Base-by-base conservation (phyloP, 768 basidiomycete species). In the Calocera viscosa region DNA sequence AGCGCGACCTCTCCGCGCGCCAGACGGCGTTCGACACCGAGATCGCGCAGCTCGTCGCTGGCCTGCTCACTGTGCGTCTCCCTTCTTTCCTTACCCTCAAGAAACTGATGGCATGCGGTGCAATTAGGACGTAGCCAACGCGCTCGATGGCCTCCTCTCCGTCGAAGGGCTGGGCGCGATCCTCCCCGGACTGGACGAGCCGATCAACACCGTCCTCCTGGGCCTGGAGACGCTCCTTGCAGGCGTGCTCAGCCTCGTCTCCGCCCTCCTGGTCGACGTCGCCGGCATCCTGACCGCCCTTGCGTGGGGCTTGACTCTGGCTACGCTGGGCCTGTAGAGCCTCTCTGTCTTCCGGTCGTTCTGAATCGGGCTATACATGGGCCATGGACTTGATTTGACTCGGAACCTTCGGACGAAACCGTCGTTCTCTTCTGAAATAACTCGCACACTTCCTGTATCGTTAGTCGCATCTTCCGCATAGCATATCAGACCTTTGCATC, bases 191-290 rank as follows among this genome's bases (percentile, higher is more conserved):
- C 64, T 76, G 66, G 74, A 76, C 70, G 47, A 69, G 5, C 60
- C 74, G 10, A 68, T 76, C 43, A 68, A 71, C 69, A 69, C 74
- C 49, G 69, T 74, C 26, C 43, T 76, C 16, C 19, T 60, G 34
- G 73, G 74, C 28, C 71, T 75, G 22, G 74, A 75, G 64, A 70
- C 41, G 24, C 71, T 75, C 65, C 70, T 76, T 30, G 73, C 72
- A 24, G 75, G 73, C 41, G 72, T 74, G 22, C 71, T 76, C 64
- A 71, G 67, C 49, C 71, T 76, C 67, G 74, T 76, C 47, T 71
- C 74, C 10, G 66, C 73, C 14, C 47, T 49, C 26, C 34, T 70
- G 12, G 67, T 68, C 16, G 64, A 70, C 41, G 69, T 70, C 24
- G 69, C 69, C 12, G 53, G 47, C 8, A 53, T 70, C 17, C 60